These are phyloP conservation scores for Besnoitia besnoiti DNA, from an alignment of 169 alveolate species.

Conservation along the genomic window DNA sequence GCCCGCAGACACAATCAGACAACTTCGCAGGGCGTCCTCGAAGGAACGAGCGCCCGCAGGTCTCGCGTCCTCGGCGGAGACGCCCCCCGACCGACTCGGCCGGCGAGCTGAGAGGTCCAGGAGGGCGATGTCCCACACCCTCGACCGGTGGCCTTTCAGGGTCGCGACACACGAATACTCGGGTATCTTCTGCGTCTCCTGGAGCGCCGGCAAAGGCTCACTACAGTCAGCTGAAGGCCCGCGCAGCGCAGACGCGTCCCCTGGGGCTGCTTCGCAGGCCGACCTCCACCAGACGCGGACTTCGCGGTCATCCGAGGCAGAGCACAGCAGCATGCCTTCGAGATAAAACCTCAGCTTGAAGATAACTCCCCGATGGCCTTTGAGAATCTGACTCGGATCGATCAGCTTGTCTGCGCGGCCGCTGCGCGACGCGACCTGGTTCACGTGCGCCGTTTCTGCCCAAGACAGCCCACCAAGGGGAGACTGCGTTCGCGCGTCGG, in stretches of 20 bases:
- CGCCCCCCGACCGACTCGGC: neutral
- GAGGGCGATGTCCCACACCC: constrained; percentile 51
- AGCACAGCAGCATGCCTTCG: constrained; percentile 32
- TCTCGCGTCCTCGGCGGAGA: neutral
- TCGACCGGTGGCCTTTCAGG: constrained; percentile 50
- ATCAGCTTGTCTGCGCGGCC: too few relatives aligned
- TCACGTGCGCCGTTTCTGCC: too few relatives aligned
- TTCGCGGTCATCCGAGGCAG: constrained; percentile 58
- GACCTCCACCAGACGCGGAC: constrained; percentile 41
- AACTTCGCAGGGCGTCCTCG: neutral
- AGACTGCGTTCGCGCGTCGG: neutral
- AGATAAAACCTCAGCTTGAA: neutral
- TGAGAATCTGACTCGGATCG: neutral
- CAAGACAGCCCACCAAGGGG: neutral
- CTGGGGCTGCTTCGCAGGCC: too few relatives aligned
- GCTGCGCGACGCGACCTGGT: too few relatives aligned
- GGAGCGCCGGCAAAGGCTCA: too few relatives aligned
- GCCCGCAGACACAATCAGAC: constrained; percentile 51
- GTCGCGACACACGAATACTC: constrained; percentile 14
- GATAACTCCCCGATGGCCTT: constrained; percentile 54
- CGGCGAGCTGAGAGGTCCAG: neutral
- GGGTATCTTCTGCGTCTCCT: neutral
- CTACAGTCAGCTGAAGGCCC: neutral
- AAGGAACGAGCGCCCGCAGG: neutral
- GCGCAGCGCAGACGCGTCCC: neutral